A percentile compares a stretch with the other conserved stretches of the same genome.
Conservation (phyloP, 1,284 basidiomycete genomes). For the Ceratobasidium theobromae region DNA sequence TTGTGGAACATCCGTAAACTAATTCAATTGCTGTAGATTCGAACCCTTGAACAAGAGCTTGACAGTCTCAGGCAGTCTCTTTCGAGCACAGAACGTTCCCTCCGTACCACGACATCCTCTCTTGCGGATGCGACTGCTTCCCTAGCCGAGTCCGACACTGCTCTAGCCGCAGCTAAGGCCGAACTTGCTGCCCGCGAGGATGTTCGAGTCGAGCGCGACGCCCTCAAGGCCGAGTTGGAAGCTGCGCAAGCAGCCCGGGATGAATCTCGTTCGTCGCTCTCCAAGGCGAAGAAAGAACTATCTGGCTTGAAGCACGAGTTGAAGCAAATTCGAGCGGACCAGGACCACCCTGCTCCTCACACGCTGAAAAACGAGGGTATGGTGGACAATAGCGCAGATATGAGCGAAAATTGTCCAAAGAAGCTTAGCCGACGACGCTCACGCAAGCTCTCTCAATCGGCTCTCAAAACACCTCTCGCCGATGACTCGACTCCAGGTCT, state of each 20-base stretch:
- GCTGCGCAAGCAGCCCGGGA: slow-evolving; percentile 2
- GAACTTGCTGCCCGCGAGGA: slow-evolving; percentile 5
- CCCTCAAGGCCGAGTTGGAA: slow-evolving; percentile 20
- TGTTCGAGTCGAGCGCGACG: slow-evolving; percentile 8
- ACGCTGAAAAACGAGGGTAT: neutral
- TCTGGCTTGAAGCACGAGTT: slow-evolving; percentile 19
- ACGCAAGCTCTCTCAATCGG: slow-evolving; percentile 28
- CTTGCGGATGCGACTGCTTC: slow-evolving; percentile 27
- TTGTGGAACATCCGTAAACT: neutral
- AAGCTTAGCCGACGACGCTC: slow-evolving; percentile 27
- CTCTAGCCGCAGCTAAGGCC: slow-evolving; percentile 28
- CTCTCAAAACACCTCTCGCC: neutral
- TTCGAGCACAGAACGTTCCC: slow-evolving; percentile 7
- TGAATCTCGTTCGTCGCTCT: neutral
- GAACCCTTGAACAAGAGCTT: slow-evolving; percentile 20
- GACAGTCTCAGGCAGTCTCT: slow-evolving; percentile 12
- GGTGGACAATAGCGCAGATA: neutral
- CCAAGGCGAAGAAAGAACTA: slow-evolving; percentile 4
- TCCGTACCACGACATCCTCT: slow-evolving; percentile 24
- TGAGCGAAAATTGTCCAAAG: neutral
- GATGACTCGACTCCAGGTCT: neutral
- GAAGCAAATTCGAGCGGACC: slow-evolving; percentile 10
- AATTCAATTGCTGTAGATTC: slow-evolving; percentile 14
- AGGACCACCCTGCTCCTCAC: neutral
- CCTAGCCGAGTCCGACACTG: slow-evolving; percentile 25